Evolutionary conservation across 2,329 filamentous ascomycete genomes (phyloP), one percentile per base, ranked within the genome.

Genomic region (Monilinia aucupariae): DNA sequence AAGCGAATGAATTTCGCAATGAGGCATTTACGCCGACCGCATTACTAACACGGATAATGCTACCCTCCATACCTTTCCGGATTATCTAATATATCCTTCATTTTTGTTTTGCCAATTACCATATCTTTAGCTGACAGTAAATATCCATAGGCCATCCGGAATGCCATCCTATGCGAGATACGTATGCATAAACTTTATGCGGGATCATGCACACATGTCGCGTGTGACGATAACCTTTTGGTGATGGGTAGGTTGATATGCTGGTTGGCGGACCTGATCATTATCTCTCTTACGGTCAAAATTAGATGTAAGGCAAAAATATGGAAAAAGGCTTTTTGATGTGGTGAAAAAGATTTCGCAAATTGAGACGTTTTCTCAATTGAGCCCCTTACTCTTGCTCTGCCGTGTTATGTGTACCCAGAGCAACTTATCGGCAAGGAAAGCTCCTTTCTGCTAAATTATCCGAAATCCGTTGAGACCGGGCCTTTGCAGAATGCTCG

Each of bases 1-100:
- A 30, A 30, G 17, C 17, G 4, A 43, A 55, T 27, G 6, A 9
- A 32, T 45, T 15, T 32, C 13, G 39, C 10, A 8, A 13, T 55
- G 53, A 55, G 53, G 53, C 39, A 55, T 45, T 55, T 55, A 45
- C 27, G 12, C 25, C 53, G 20, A 43, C 52, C 37, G 25, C 10
- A 32, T 43, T 43, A 43, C 10, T 17, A n/a, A n/a, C 13, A n/a
- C 4, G 22, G 37, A n/a, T 7, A 30, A 54, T 43, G 25, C 27
- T 54, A 17, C 37, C 27, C 39, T 37, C 52, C 22, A 43, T 54
- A n/a, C 52, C 37, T 43, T 25, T 12, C 37, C 52, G 15, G 41
- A n/a, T 22, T 45, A 45, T 4, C 53, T 17, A 32, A 54, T 54
- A 9, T 9, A 43, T 54, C 25, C 30, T 9, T 12, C 20, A n/a